Base-by-base conservation (phyloP, 176 grass and related monocot species). In the Juncus effusus region DNA sequence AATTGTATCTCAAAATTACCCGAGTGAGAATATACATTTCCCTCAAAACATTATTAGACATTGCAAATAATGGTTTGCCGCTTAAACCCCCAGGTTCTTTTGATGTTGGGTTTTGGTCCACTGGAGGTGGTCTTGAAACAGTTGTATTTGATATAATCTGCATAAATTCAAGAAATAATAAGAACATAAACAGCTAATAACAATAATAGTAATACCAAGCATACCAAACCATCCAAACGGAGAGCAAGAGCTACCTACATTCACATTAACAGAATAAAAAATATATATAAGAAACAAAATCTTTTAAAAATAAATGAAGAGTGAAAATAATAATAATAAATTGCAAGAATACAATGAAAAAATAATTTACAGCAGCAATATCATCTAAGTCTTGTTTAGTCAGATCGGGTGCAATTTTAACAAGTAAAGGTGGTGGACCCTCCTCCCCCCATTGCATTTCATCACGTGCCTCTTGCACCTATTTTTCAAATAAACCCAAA, bases 361-460 rank as follows among this genome's bases (percentile, higher is more conserved):
- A 61, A 16, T 78, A 64, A 44, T 76, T 28, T 81, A 93, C 88
- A 0, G 76, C 94, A 50, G 88, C 88, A 89, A 99, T 99, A 75
- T 99, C 88, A 51, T 99, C 94, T 15, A 99, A 85, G 72, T 99
- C 88, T 58, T 99, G 80, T 73, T 93, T 99, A 78, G 85, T 89
- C 61, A 99, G 80, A 79, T 99, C 88, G 8, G 94, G 94, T 69
- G 88, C 94, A 42, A 99, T 93, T 60, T 99, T 99, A 7, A 99
- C 94, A 14, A 90, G 82, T 64, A 99, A 76, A 68, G 94, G 94
- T 15, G 94, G 94, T 78, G 89, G 94, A 13, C 89, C 94, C 60
- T 99, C 88, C 87, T 93, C 85, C 56, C 78, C 94, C 85, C 89
- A 99, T 73, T 90, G 94, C 94, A 99, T 99, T 77, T 99, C 94